Conservation (phyloP, 306 rosid genomes). For the Pyrus pyrifolia region DNA sequence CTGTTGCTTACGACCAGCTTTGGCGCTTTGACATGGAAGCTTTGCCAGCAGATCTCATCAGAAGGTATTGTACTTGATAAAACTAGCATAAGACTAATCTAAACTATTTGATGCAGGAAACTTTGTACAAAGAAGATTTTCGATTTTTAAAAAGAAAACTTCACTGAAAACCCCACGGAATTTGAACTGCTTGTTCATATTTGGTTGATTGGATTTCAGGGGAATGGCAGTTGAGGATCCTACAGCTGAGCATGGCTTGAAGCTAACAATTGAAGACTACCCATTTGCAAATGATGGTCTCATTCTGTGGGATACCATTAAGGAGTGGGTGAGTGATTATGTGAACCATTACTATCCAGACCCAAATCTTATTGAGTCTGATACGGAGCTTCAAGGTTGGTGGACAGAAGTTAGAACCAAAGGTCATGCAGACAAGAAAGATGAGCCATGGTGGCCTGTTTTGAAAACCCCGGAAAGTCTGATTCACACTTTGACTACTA, state of each 20-base stretch:
- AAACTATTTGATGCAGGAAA: not conserved
- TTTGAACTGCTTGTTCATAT: not conserved
- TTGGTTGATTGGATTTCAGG: slow-evolving; percentile 1
- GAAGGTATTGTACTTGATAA: slow-evolving; percentile 12
- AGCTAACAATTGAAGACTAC: slow-evolving; percentile 34
- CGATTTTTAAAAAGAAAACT: not conserved
- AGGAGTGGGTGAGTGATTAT: slow-evolving; percentile 31
- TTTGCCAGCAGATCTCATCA: slow-evolving; percentile 35
- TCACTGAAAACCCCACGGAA: not conserved
- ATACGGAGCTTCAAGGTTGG: slow-evolving; percentile 39
- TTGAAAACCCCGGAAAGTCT: slow-evolving; percentile 18
- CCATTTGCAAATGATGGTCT: slow-evolving; percentile 42
- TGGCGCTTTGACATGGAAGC: slow-evolving; percentile 38
- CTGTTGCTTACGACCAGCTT: slow-evolving; percentile 23
- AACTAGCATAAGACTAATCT: not conserved
- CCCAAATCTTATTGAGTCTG: slow-evolving; percentile 10
- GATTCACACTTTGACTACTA: slow-evolving; percentile 15
- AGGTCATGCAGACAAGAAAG: slow-evolving; percentile 37
- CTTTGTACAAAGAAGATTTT: not conserved
- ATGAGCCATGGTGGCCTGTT: slow-evolving; percentile 41
- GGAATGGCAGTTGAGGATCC: slow-evolving; percentile 42
- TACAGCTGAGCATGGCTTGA: slow-evolving; percentile 26
- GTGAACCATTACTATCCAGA: slow-evolving; percentile 29
- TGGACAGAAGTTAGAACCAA: slow-evolving; percentile 35
- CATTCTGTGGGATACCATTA: slow-evolving; percentile 24